A percentile compares a stretch with the other conserved stretches of the same genome.
phyloP scores from a whole-genome alignment of 2,329 filamentous ascomycete genomes.

The Colletotrichum tabaci region DNA sequence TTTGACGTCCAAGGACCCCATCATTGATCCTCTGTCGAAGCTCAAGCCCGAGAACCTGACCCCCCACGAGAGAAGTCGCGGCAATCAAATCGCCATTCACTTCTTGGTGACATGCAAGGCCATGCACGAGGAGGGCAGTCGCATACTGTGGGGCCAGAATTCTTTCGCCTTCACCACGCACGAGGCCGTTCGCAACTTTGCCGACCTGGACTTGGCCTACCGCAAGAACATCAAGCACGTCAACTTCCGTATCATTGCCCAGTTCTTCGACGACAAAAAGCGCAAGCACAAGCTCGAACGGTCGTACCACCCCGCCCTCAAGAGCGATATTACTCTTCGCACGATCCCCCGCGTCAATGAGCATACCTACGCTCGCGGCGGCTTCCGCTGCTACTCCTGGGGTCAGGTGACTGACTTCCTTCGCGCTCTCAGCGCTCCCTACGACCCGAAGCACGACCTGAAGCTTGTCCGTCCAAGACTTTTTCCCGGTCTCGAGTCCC shows the following conservation, averaged over 20 bases:
- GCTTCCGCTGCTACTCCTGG: conserved; percentile 70
- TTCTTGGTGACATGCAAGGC: conserved; percentile 67
- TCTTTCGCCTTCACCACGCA: conserved; percentile 69
- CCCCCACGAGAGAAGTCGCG: conserved; percentile 58
- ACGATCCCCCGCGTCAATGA: conserved; percentile 61
- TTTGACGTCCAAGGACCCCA: conserved; percentile 63
- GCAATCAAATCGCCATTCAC: conserved; percentile 66
- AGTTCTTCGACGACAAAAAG: conserved; percentile 67
- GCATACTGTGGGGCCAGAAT: conserved; percentile 67
- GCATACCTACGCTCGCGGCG: conserved; percentile 62
- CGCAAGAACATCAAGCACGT: conserved; percentile 62
- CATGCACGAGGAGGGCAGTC: conserved; percentile 64
- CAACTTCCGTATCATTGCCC: conserved; percentile 68
- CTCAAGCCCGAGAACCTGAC: conserved; percentile 61
- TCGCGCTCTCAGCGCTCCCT: conserved; percentile 65
- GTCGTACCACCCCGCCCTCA: conserved; percentile 60
- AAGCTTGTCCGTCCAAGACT: conserved; percentile 56
- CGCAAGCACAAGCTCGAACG: conserved; percentile 57
- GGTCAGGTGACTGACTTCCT: conserved; percentile 68
- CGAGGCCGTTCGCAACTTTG: conserved; percentile 64
- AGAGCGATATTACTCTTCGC: conserved; percentile 58
- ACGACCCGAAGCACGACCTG: conserved; percentile 58
- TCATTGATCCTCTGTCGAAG: conserved; percentile 68
- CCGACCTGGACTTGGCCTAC: conserved; percentile 58
- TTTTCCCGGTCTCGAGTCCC: conserved; percentile 61